phyloP scores from a whole-genome alignment of 345 rosid genomes.

The Pistacia atlantica region DNA sequence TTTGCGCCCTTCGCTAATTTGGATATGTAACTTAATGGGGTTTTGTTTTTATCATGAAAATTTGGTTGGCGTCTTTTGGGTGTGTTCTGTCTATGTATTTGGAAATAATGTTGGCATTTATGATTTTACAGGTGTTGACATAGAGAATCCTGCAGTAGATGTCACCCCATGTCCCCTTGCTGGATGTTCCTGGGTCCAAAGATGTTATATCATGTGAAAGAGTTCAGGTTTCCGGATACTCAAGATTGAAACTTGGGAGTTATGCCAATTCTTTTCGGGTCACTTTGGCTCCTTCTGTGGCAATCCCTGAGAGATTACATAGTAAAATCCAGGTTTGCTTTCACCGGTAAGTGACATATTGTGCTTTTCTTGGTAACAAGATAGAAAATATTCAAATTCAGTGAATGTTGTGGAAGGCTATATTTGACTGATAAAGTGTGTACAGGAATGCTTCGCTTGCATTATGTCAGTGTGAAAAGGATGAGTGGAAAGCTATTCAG shows the following conservation, averaged over 20 bases:
- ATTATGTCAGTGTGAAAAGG: conserved; percentile 65
- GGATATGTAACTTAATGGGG: too few relatives aligned
- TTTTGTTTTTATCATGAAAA: too few relatives aligned
- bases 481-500: conserved; percentile 74
- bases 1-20: too few relatives aligned
- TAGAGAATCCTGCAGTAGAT: conserved; percentile 50
- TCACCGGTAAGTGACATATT: conserved; percentile 56
- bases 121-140: conserved; percentile 47
- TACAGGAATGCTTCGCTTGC: conserved; percentile 76
- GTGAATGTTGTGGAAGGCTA: neutral
- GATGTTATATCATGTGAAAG: conserved; percentile 65
- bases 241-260: conserved; percentile 60
- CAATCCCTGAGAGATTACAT: conserved; percentile 58
- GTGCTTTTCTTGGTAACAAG: neutral
- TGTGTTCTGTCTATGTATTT: neutral
- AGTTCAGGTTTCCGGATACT: conserved; percentile 64
- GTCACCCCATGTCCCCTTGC: conserved; percentile 42
- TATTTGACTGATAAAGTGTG: neutral
- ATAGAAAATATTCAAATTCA: neutral
- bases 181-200: conserved; percentile 28
- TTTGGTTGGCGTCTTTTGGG: neutral
- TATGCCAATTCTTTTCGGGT: conserved; percentile 64
- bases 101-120: conserved; percentile 15
- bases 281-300: conserved; percentile 52
- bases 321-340: conserved; percentile 70